These are phyloP conservation scores for Cryptococcus deneoformans DNA, from an alignment of 1,284 basidiomycete genomes.

Conservation along the genomic window DNA sequence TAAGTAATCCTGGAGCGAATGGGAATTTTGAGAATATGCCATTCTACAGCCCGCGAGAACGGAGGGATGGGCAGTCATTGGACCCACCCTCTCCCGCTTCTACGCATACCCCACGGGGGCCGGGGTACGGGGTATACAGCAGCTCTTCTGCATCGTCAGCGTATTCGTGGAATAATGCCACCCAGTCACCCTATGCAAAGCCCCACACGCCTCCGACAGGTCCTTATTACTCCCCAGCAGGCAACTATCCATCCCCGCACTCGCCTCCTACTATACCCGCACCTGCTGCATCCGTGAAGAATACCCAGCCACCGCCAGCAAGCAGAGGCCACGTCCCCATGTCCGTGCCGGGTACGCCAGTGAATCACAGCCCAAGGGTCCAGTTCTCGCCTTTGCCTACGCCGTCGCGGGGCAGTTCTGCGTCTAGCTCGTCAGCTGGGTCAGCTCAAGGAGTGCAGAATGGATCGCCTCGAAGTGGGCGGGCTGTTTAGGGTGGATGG, in stretches of 20 bases:
- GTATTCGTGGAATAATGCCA: no score
- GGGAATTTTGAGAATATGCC: neutral
- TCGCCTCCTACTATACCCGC: no score
- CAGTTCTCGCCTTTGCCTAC: neutral
- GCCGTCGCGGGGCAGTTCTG: neutral
- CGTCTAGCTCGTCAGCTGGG: neutral
- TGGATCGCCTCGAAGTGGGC: neutral
- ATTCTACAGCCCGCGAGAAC: neutral
- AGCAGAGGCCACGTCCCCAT: neutral
- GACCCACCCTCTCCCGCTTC: no score
- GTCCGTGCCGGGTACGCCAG: neutral
- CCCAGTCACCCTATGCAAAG: no score
- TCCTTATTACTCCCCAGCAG: no score
- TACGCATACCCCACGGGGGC: no score
- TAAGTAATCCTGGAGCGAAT: neutral
- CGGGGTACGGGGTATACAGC: no score
- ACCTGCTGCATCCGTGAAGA: neutral
- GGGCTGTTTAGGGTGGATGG: neutral
- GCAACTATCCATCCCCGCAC: no score
- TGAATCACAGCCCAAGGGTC: neutral
- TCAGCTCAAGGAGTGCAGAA: neutral
- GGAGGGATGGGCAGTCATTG: neutral
- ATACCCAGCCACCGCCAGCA: neutral
- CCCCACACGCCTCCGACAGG: no score
- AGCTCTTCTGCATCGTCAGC: no score